phyloP scores from a whole-genome alignment of 1,284 basidiomycete genomes.

The Fomitiporia mediterranea region DNA sequence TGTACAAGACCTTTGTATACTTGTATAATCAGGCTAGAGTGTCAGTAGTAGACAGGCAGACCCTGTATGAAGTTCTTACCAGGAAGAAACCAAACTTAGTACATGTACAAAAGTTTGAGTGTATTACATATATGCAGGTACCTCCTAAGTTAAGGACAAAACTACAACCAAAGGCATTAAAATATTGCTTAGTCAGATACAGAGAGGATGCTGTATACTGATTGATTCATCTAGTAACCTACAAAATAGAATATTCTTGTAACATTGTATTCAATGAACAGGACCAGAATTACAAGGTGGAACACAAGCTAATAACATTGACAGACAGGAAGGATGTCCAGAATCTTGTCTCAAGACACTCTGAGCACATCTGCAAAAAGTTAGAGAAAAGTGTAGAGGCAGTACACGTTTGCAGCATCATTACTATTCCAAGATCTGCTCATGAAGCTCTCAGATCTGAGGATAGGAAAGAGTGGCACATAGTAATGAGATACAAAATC shows the following conservation, averaged over 20 bases:
- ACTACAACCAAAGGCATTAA: not conserved
- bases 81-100: not conserved
- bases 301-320: not conserved
- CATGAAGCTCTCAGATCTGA: not conserved
- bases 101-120: not conserved
- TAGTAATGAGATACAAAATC: not conserved
- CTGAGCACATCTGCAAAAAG: too few relatives aligned
- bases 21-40: too few relatives aligned
- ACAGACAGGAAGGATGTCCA: too few relatives aligned
- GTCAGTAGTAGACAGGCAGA: too few relatives aligned
- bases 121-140: conserved; percentile 66
- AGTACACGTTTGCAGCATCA: too few relatives aligned
- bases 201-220: conserved; percentile 6
- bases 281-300: not conserved
- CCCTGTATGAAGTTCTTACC: not conserved
- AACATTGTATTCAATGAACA: not conserved
- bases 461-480: not conserved
- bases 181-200: not conserved
- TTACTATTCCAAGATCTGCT: not conserved
- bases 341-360: too few relatives aligned
- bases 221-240: not conserved
- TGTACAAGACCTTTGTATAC: not conserved
- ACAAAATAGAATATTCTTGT: not conserved
- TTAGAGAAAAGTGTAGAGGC: too few relatives aligned
- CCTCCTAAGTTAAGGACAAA: not conserved